Evolutionary conservation across 129 eudicot genomes (phyloP).

Genomic region (Saposhnikovia divaricata): DNA sequence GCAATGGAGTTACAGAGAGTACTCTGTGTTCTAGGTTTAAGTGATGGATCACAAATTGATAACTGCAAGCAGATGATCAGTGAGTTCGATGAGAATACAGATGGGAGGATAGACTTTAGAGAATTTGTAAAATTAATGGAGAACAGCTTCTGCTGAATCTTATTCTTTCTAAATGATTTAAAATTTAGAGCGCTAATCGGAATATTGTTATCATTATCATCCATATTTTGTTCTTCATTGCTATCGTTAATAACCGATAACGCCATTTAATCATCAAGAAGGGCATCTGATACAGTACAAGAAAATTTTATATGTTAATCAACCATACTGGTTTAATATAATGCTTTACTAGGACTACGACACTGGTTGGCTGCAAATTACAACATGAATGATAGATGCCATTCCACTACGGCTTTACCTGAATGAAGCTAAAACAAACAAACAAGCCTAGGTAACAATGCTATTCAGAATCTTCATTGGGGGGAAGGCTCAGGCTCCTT

Average conservation of each 20-base stretch:
- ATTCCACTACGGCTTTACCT: too few relatives aligned
- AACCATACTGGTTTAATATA: not conserved
- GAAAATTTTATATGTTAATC: not conserved
- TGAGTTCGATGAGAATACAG: conserved; percentile 51
- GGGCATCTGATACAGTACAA: too few relatives aligned
- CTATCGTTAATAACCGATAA: not conserved
- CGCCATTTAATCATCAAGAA: not conserved
- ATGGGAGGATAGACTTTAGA: conserved; percentile 48
- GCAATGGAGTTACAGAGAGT: conserved; percentile 64
- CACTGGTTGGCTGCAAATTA: not conserved
- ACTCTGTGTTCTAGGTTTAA: conserved; percentile 46
- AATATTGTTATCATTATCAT: not conserved
- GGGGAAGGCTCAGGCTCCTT: too few relatives aligned
- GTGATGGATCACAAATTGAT: conserved; percentile 33
- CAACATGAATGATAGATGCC: not conserved
- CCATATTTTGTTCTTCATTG: not conserved
- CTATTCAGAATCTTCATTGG: too few relatives aligned
- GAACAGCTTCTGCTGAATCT: conserved; percentile 22
- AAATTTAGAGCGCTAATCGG: not conserved
- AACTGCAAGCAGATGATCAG: conserved; percentile 72
- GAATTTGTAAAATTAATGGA: conserved; percentile 70
- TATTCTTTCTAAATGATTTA: not conserved
- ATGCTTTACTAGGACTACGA: not conserved
- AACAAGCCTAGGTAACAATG: too few relatives aligned
- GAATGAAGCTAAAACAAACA: too few relatives aligned